Conservation (phyloP, 2,329 filamentous ascomycete genomes). For the Penicillium sp. region DNA sequence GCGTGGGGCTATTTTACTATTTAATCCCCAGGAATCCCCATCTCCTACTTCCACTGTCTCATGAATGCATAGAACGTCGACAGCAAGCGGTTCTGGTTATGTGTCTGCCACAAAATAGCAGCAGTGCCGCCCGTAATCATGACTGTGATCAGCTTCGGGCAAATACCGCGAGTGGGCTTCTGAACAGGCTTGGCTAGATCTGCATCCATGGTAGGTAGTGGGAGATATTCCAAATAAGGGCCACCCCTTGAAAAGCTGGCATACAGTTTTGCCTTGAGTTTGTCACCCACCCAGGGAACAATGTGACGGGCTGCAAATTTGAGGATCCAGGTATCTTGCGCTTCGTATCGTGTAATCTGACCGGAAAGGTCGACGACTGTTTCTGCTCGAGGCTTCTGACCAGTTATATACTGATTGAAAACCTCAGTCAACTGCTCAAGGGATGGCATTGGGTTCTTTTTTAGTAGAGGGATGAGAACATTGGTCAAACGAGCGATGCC, state of each 20-base stretch:
- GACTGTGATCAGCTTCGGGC: background rate
- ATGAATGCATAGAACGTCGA: background rate
- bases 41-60: background rate
- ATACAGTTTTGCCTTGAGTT: constrained; percentile 9
- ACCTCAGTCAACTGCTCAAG: constrained; percentile 12
- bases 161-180: background rate
- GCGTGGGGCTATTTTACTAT: too few species aligned
- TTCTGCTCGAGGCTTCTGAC: constrained; percentile 20
- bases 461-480: constrained; percentile 22
- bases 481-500: constrained; percentile 37
- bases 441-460: constrained; percentile 12
- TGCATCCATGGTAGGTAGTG: background rate
- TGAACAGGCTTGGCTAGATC: background rate
- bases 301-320: constrained; percentile 14
- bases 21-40: too few species aligned
- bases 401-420: constrained; percentile 19
- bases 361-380: constrained; percentile 16
- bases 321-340: constrained; percentile 23
- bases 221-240: constrained; percentile 9
- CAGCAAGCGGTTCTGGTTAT: background rate
- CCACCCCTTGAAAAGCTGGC: constrained; percentile 8
- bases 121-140: background rate
- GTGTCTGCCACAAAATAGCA: background rate
- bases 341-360: constrained; percentile 25
- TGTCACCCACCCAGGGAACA: constrained; percentile 11